These are phyloP conservation scores for Candida ortonii DNA, from an alignment of 805 yeast genomes.

Conservation along the genomic window DNA sequence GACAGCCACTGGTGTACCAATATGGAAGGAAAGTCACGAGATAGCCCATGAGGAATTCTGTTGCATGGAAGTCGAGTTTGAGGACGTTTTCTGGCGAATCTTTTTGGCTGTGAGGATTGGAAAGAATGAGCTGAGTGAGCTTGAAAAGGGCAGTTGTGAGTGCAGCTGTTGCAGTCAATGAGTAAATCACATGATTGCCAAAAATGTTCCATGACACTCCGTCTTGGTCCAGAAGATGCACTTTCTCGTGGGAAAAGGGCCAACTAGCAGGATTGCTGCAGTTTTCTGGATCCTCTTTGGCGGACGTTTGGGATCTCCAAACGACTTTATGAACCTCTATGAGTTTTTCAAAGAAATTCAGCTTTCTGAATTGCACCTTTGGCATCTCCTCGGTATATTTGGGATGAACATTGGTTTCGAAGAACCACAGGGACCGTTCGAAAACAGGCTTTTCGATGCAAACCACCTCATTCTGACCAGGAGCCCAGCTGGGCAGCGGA, in stretches of 20 bases:
- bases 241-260: constrained; percentile 60
- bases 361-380: constrained; percentile 29
- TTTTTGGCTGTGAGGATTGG: constrained; percentile 19
- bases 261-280: constrained; percentile 59
- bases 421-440: constrained; percentile 67
- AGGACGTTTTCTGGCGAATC: constrained; percentile 7
- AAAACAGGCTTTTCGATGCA: constrained; percentile 74
- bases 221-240: constrained; percentile 50
- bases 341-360: constrained; percentile 49
- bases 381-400: constrained; percentile 34
- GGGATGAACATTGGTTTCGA: constrained; percentile 67
- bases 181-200: constrained; percentile 64
- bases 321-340: constrained; percentile 55
- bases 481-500: constrained; percentile 79
- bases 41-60: constrained; percentile 54
- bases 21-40: constrained; percentile 57
- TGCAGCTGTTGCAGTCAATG: constrained; percentile 39
- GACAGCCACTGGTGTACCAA: constrained; percentile 37
- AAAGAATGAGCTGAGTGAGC: constrained; percentile 11
- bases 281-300: constrained; percentile 47
- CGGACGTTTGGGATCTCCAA: constrained; percentile 47
- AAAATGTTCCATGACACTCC: constrained; percentile 50
- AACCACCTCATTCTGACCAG: constrained; percentile 80
- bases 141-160: constrained; percentile 21
- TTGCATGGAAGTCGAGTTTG: constrained; percentile 25